Evolutionary conservation across 2,329 filamentous ascomycete species (phyloP).

Genomic region (Colletotrichum cordylinicola): DNA sequence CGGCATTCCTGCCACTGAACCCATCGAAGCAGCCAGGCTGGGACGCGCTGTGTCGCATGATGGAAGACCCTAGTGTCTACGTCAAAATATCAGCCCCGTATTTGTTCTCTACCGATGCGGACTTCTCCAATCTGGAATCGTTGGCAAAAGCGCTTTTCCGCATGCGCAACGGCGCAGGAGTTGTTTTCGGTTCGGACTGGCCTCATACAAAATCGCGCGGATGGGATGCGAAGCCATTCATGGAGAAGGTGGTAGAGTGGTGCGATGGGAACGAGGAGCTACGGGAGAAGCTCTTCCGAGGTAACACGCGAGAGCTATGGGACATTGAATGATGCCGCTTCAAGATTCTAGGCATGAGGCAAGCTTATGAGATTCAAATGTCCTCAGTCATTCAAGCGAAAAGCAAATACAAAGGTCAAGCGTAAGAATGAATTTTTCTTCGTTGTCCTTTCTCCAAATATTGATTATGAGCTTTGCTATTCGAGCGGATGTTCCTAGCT

Average conservation of each 20-base stretch:
- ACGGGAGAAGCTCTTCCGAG: background rate
- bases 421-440: no score
- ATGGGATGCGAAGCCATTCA: background rate
- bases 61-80: background rate
- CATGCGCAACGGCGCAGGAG: background rate
- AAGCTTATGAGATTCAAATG: background rate
- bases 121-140: background rate
- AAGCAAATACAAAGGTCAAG: no score
- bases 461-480: no score
- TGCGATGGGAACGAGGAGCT: background rate
- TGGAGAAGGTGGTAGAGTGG: background rate
- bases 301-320: background rate
- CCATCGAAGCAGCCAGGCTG: background rate
- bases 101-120: background rate
- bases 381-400: no score
- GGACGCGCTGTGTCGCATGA: background rate
- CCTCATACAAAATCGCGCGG: background rate
- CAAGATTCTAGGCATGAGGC: background rate
- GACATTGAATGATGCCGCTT: background rate
- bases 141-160: background rate
- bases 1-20: background rate
- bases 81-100: background rate
- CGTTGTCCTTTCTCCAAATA: no score
- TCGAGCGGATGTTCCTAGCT: no score
- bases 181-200: background rate